Evolutionary conservation across 139 green algal genomes (phyloP).

Genomic region (Raphidocelis subcapitata): DNA sequence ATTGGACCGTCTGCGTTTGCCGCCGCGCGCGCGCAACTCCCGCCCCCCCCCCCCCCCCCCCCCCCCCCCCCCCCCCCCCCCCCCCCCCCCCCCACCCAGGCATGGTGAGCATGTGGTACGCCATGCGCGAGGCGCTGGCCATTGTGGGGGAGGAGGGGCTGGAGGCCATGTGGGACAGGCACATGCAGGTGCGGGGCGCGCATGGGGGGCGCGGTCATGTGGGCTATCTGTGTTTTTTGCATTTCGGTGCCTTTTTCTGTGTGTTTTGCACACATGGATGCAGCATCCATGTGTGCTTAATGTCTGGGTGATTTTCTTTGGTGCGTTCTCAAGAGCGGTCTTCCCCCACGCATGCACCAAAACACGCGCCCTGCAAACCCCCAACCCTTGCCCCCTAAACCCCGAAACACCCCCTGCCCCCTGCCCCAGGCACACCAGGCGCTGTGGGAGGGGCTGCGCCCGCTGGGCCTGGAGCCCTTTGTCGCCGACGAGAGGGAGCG

Average conservation of each 20-base stretch:
- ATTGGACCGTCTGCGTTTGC: no score
- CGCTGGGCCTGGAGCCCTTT: conserved; percentile 80
- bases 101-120: conserved; percentile 76
- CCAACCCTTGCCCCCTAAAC: no score
- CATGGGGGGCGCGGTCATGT: not conserved
- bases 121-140: conserved; percentile 85
- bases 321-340: no score
- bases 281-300: not conserved
- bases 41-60: no score
- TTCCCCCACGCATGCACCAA: no score
- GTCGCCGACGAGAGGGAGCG: conserved; percentile 69
- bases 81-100: not conserved
- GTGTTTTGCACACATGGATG: not conserved
- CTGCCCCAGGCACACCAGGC: conserved; percentile 26
- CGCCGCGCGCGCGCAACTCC: no score
- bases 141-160: conserved; percentile 72
- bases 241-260: not conserved
- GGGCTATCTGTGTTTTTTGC: not conserved
- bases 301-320: not conserved
- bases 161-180: conserved; percentile 37
- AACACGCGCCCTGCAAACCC: no score
- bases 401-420: not conserved
- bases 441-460: conserved; percentile 78
- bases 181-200: not conserved
- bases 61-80: no score